Base-by-base conservation (phyloP, 2,329 filamentous ascomycete genomes). In the Epichloe glyceriae region DNA sequence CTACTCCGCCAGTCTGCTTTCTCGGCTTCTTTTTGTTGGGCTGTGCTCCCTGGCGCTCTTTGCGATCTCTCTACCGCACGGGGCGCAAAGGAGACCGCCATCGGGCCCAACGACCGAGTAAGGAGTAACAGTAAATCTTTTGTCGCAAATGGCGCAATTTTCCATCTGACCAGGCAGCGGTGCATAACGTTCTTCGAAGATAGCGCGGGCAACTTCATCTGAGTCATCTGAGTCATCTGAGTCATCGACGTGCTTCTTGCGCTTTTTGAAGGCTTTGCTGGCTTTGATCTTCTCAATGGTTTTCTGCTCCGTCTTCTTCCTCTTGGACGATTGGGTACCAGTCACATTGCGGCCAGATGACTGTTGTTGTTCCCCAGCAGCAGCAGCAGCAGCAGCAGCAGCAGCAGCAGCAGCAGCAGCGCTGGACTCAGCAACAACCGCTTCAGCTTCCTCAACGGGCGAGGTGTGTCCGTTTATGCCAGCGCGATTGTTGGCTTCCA, bases 71-170 rank as follows among this genome's bases (percentile, higher is more conserved):
- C 85, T 89, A 20, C 87, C 85, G 61, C 91, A 97, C 20, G 86
- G 81, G 3, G 76, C 75, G 63, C 91, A 97, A 2, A 96, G 73
- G n/a, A 97, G 72, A 15, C 88, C 88, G 4, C 90, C 90, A n/a
- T 85, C 75, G 0, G 87, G 85, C 0, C 86, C 88, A 30, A 83
- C 78, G 56, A 88, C 85, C 55, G 85, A 89, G 69, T 96, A 96
- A 0, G 88, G 78, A 0, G 91, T 96, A 43, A 97, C 90, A 0
- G 88, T 95, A 62, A 97, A 97, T 38, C 89, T 82, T 64, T 93
- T 95, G 42, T 78, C 75, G 65, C 91, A 97, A 3, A 83, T 70
- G 55, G 86, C 88, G 63, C 91, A 97, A 57, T 95, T 90, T 55
- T 86, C 88, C 61, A 91, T 79, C 65, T 97, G 91, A 2, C 88